Base-by-base conservation (phyloP, 1,284 basidiomycete genomes). In the Tylopilus sp. region DNA sequence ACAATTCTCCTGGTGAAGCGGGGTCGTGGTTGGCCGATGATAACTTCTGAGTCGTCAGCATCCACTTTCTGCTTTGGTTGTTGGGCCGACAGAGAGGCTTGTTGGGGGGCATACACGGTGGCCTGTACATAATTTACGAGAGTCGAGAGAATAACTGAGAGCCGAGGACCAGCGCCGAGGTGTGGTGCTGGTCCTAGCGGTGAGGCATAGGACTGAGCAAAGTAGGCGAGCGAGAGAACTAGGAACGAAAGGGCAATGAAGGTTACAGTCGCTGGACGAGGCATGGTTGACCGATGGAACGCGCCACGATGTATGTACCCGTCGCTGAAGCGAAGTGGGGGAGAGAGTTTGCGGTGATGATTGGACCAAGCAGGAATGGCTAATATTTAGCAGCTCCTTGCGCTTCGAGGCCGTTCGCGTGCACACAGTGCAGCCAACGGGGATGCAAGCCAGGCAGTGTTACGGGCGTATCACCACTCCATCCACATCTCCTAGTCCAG, bases 1-100 rank as follows among this genome's bases (percentile, higher is more conserved):
- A 87, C 73, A 28, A 83, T 78, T 31, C 64, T 67, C 31, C 66
- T 58, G 12, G 60, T 46, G 49, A 68, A 65, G 21, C 59, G 63
- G 25, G 67, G 65, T 30, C 66, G 64, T 23, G 67, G 66, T 41
- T 64, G 49, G 12, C 18, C 38, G 31, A 54, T 31, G 19, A 21
- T 43, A 4, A 40, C 46, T 36, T 63, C 48, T 9, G 44, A 33
- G 36, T 62, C 48, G 23, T 49, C 29, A 4, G 33, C 26, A 26
- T 53, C 55, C 28, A 25, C 18, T 34, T 48, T 19, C 21, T 51
- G 41, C 35, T 44, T 15, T 4, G 51, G 35, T 30, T 49, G 41
- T 43, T 52, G 52, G 36, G 13, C 33, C 25, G 52, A 40, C 26
- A 64, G 39, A 8, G 54, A 51, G 7, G 34, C 25, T 52, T 64